phyloP scores from a whole-genome alignment of 2,329 filamentous ascomycete species.

The Aurifilum marmelostoma region DNA sequence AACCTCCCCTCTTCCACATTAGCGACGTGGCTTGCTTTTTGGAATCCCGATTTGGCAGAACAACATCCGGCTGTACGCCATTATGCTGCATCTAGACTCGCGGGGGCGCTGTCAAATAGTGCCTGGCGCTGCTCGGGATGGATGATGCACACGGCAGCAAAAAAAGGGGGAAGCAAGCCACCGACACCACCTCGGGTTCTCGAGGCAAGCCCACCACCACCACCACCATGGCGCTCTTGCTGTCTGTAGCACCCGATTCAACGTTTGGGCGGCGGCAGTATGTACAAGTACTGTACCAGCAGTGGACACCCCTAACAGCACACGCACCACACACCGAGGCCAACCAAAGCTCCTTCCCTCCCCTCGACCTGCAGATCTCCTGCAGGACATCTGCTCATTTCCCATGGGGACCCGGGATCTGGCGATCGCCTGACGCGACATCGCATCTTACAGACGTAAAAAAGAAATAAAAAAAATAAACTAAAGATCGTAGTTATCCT shows the following conservation, averaged over 20 bases:
- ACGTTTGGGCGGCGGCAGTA: background rate
- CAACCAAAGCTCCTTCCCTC: background rate
- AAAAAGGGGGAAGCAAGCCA: constrained; percentile 2
- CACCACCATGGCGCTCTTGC: background rate
- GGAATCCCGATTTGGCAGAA: constrained; percentile 2
- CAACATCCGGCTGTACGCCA: constrained; percentile 4
- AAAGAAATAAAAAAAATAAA: background rate
- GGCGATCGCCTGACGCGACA: constrained; percentile 4
- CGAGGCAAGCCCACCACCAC: background rate
- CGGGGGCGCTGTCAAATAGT: constrained; percentile 5
- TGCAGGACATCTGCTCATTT: constrained; percentile 18
- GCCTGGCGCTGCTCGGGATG: constrained; percentile 15
- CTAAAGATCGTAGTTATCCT: background rate
- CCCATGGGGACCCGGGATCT: background rate
- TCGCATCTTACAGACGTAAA: background rate
- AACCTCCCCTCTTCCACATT: constrained; percentile 6
- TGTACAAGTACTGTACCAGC: background rate
- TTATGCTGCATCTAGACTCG: constrained; percentile 21
- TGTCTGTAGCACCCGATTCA: background rate
- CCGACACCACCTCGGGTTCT: background rate
- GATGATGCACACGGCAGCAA: constrained; percentile 7
- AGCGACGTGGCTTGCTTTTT: constrained; percentile 25
- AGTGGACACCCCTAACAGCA: background rate
- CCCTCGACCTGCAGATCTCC: constrained; percentile 13
- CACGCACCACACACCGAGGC: background rate